A percentile compares a stretch with the other conserved stretches of the same genome.
Conservation (phyloP, 805 yeast species). For the Torulaspora maleeae region DNA sequence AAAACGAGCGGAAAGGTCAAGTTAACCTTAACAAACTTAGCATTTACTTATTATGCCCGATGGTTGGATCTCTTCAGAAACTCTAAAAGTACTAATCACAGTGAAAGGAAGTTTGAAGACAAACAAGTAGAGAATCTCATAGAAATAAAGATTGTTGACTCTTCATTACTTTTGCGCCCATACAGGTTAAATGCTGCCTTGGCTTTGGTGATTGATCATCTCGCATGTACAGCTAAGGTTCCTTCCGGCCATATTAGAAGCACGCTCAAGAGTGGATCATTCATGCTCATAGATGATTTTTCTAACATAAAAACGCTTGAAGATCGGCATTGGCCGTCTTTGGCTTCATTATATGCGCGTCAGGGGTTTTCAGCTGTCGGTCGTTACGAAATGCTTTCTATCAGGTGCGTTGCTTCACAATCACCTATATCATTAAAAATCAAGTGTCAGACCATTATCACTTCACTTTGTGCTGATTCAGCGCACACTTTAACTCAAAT, state of each 20-base stretch:
- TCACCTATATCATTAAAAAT: slow-evolving; percentile 43
- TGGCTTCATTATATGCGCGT: slow-evolving; percentile 20
- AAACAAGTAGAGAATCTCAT: slow-evolving; percentile 1
- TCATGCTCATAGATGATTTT: slow-evolving; percentile 63
- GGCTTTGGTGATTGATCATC: slow-evolving; percentile 49
- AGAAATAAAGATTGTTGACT: slow-evolving; percentile 42
- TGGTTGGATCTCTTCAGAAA: slow-evolving; percentile 42
- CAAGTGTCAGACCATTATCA: slow-evolving; percentile 43
- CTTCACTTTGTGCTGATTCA: slow-evolving; percentile 81
- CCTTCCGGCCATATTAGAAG: slow-evolving; percentile 38
- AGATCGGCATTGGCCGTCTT: slow-evolving; percentile 15
- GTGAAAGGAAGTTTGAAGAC: neutral
- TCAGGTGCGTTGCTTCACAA: slow-evolving; percentile 9
- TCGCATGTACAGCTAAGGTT: slow-evolving; percentile 42
- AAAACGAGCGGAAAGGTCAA: slow-evolving; percentile 37
- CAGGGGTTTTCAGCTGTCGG: slow-evolving; percentile 30
- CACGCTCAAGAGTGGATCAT: slow-evolving; percentile 45
- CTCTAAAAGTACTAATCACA: neutral
- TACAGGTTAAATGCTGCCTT: slow-evolving; percentile 54
- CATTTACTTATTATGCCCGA: slow-evolving; percentile 53
- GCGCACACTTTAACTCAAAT: slow-evolving; percentile 65
- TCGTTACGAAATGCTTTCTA: slow-evolving; percentile 15
- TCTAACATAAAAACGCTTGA: slow-evolving; percentile 29
- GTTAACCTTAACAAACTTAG: slow-evolving; percentile 44
- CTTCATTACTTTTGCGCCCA: slow-evolving; percentile 61